Evolutionary conservation across 2,329 filamentous ascomycete genomes (phyloP), one percentile per base, ranked within the genome.

Genomic region (Lithohypha guttulata): DNA sequence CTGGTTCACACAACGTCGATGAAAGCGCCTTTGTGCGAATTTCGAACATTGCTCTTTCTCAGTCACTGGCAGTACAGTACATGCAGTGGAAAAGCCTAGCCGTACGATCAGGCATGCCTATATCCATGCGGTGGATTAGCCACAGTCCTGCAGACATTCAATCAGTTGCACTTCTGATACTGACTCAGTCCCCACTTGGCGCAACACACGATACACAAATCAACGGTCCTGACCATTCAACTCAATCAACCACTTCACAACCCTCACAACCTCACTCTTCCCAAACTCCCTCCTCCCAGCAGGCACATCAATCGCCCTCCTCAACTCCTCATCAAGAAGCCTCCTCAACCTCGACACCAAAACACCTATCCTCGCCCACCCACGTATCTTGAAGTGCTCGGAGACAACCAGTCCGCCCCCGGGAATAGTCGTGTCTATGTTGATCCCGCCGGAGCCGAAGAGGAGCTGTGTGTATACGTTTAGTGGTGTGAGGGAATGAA

Each of bases 341-440:
- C 78, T 77, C 46, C 91, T 72, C 49, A 98, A 61, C 46, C 89
- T 70, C 31, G 81, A 83, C 2, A 94, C 81, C 50, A 98, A 60
- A 9, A 96, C 89, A 20, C 89, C 91, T 47, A 98, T 91, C 32
- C 91, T 75, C 1, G 91, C 89, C 91, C 91, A 98, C 1, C 91
- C 91, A 17, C 85, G 73, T 21, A 98, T 64, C 23, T 74, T 60
- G 22, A 96, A 66, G 91, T 89, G 96, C 36, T 84, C 86, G 61
- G 96, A 91, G 3, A 98, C 84, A 2, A 95, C 66, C 13, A 98
- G 64, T 0, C 91, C 91, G 15, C 87, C 70, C 4, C 89, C 89
- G 5, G 35, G 35, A 4, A 39, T 31, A 29, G 86, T 66, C 1
- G 86, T 93, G 61, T 96, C 91, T 2, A 96, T 75, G 43, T 78